These are phyloP conservation scores for Salvia splendens DNA, from an alignment of 257 asterid genomes.

Conservation along the genomic window DNA sequence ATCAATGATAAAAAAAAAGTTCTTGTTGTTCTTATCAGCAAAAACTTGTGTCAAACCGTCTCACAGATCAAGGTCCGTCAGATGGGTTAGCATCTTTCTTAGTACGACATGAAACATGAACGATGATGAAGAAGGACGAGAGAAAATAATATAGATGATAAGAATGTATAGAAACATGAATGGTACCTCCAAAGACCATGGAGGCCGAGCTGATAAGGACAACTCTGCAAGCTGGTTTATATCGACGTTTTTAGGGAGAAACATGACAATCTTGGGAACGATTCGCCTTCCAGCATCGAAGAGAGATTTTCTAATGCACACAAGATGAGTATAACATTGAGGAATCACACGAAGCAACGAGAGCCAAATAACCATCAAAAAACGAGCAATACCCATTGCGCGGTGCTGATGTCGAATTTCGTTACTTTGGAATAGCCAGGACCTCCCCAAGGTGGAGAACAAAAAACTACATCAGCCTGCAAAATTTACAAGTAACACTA, in stretches of 20 bases:
- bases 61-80: too few species aligned
- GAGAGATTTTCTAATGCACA: conserved; percentile 52
- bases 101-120: too few species aligned
- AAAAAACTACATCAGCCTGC: conserved; percentile 77
- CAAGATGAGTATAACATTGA: conserved; percentile 17
- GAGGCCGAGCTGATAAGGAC: conserved; percentile 65
- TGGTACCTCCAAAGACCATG: conserved; percentile 88
- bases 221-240: conserved; percentile 75
- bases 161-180: background rate
- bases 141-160: background rate
- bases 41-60: too few species aligned
- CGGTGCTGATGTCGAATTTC: conserved; percentile 73
- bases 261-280: conserved; percentile 80
- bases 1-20: too few species aligned
- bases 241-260: conserved; percentile 84
- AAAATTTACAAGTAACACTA: conserved; percentile 12
- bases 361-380: conserved; percentile 1
- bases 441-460: conserved; percentile 99
- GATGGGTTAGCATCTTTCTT: too few species aligned
- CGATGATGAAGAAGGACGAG: too few species aligned
- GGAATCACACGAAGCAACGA: background rate
- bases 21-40: too few species aligned
- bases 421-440: conserved; percentile 76
- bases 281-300: conserved; percentile 56
- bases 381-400: conserved; percentile 62